These are phyloP conservation scores for Astragalus membranaceus DNA, from an alignment of 306 rosid species.

Conservation along the genomic window DNA sequence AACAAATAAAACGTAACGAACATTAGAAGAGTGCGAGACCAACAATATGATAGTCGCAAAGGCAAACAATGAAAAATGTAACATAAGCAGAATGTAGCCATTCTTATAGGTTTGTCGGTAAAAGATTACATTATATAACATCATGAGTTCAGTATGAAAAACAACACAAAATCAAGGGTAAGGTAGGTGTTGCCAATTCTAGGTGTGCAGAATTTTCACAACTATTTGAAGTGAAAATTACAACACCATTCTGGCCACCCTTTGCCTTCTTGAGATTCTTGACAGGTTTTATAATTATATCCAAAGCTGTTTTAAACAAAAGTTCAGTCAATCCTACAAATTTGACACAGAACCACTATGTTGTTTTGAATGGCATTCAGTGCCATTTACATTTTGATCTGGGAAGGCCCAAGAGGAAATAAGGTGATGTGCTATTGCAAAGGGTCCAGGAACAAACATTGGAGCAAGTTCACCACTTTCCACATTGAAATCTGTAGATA, in stretches of 20 bases:
- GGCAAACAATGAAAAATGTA: too few relatives aligned
- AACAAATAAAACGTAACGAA: too few relatives aligned
- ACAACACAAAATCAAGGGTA: not conserved
- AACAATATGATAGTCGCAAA: too few relatives aligned
- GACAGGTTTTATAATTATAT: not conserved
- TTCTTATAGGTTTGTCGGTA: not conserved
- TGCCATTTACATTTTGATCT: slow-evolving; percentile 30
- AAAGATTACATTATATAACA: not conserved
- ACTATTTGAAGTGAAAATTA: not conserved
- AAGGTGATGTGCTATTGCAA: slow-evolving; percentile 88
- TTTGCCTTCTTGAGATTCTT: not conserved
- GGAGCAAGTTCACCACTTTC: slow-evolving; percentile 80
- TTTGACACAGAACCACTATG: slow-evolving; percentile 34
- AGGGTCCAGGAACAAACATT: slow-evolving; percentile 92
- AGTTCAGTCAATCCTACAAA: slow-evolving; percentile 27
- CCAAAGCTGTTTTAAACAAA: not conserved
- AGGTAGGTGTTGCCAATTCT: not conserved
- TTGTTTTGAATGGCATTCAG: slow-evolving; percentile 30
- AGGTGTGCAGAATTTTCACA: slow-evolving; percentile 1
- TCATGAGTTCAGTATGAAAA: not conserved
- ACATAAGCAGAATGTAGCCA: not conserved
- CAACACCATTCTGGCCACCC: not conserved
- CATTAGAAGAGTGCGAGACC: too few relatives aligned
- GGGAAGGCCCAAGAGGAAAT: slow-evolving; percentile 74
- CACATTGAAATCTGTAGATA: slow-evolving; percentile 57